phyloP scores from a whole-genome alignment of 1,284 basidiomycete species.

The Moesziomyces sp. region DNA sequence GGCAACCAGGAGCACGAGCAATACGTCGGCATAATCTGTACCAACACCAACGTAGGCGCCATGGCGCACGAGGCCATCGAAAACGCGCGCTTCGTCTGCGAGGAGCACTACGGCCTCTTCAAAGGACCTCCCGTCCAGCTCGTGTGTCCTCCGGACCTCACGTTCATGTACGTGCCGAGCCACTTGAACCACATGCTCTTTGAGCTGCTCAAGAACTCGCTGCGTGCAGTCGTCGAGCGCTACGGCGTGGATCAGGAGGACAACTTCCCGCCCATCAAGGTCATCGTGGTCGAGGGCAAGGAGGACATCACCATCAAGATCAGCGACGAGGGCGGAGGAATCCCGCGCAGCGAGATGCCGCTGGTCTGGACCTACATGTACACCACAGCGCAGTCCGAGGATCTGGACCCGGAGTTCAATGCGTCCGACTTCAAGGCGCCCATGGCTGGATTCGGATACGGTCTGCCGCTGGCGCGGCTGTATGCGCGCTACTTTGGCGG shows the following conservation, averaged over 20 bases:
- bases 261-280: conserved; percentile 91
- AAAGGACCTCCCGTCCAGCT: conserved; percentile 95
- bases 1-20: conserved; percentile 70
- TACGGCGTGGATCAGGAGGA: conserved; percentile 85
- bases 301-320: conserved; percentile 99
- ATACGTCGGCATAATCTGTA: conserved; percentile 99
- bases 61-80: conserved; percentile 90
- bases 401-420: conserved; percentile 83
- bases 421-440: conserved; percentile 96
- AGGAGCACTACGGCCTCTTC: conserved; percentile 90
- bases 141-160: conserved; percentile 87
- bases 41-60: conserved; percentile 74
- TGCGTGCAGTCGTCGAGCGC: conserved; percentile 94
- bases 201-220: conserved; percentile 97
- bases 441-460: conserved; percentile 92
- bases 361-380: conserved; percentile 99
- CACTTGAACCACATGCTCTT: conserved; percentile 91
- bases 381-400: conserved; percentile 93
- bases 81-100: conserved; percentile 96
- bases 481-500: conserved; percentile 93
- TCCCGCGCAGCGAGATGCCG: conserved; percentile 87
- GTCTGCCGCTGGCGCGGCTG: conserved; percentile 86
- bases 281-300: conserved; percentile 85
- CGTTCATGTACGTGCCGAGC: conserved; percentile 95
- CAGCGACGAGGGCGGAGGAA: conserved; percentile 93